Evolutionary conservation across 306 rosid genomes (phyloP), one percentile per base, ranked within the genome.

Genomic region (Dryas octopetala): DNA sequence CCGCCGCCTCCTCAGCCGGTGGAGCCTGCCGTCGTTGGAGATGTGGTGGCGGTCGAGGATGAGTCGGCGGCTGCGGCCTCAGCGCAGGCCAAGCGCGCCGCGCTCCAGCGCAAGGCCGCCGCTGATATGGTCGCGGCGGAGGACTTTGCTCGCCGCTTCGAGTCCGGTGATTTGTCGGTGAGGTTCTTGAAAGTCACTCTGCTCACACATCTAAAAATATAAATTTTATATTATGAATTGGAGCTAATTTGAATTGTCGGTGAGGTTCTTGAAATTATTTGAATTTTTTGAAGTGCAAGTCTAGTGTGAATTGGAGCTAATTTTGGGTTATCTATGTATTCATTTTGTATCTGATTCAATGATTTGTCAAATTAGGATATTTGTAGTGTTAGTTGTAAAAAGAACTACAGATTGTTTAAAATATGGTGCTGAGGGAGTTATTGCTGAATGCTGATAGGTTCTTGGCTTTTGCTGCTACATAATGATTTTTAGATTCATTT

Each of bases 91-190:
- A 96, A 92, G 70, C 89, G 97, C 14, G 84, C 87, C 2, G 96
- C 91, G 0, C 84, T 96, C 62, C 99, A 96, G 89, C 79, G 89
- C 4, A 89, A 84, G 78, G 99, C 98, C 4, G 97, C 98, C 10
- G 98, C 97, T 11, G 97, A 97, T 5, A 96, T 92, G 99, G 87
- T 96, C 1, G 98, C 98, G 1, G 98, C 98, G 0, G 99, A 96
- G 86, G 98, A 96, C 79, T 96, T 85, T 17, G 99, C 97, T 0
- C 80, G 97, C 46, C 87, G 90, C 51, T 88, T 96, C 43, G 99
- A 92, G 80, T 85, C 97, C 55, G 92, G 92, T 9, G 93, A 88
- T 71, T 83, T 85, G 77, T 75, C 66, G 89, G 89, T 85, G 83
- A 79, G 89, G 13, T 65, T 80, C 44, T 76, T 28, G 52, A 14